phyloP scores from a whole-genome alignment of 2,329 filamentous ascomycete genomes.

The Penicillium sp. region DNA sequence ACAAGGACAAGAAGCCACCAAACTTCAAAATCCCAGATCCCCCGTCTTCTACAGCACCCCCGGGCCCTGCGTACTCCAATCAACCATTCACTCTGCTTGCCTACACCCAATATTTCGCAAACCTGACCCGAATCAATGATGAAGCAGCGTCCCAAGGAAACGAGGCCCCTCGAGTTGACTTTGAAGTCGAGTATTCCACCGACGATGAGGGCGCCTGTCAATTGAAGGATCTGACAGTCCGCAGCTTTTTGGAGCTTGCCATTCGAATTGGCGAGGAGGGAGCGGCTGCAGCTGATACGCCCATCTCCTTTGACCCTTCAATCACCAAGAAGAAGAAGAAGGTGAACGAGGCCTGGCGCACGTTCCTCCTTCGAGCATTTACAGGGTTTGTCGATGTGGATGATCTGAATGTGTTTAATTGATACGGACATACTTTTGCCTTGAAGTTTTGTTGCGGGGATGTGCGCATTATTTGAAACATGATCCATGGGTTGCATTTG shows the following conservation, averaged over 20 bases:
- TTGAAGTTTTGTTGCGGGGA: too few relatives aligned
- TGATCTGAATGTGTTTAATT: conserved; percentile 57
- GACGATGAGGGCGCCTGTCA: conserved; percentile 71
- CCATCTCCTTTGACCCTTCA: conserved; percentile 30
- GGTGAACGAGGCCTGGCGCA: conserved; percentile 64
- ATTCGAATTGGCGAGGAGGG: conserved; percentile 67
- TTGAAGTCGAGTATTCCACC: conserved; percentile 84
- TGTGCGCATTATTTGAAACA: background rate
- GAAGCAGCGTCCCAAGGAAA: conserved; percentile 60
- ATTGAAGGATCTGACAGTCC: conserved; percentile 80
- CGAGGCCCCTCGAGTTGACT: conserved; percentile 64
- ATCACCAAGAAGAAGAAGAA: conserved; percentile 39
- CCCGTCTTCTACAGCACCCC: conserved; percentile 71
- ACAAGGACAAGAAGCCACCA: conserved; percentile 57
- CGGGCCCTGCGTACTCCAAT: conserved; percentile 86
- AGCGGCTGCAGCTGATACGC: conserved; percentile 28
- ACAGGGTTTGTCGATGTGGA: conserved; percentile 70
- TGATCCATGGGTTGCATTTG: conserved; percentile 2
- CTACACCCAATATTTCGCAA: conserved; percentile 91
- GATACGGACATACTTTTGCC: background rate
- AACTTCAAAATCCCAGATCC: conserved; percentile 68
- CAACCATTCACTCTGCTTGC: conserved; percentile 78
- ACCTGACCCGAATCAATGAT: conserved; percentile 88
- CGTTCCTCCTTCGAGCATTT: conserved; percentile 78
- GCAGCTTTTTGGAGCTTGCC: conserved; percentile 78